Evolutionary conservation across 345 rosid species (phyloP).

Genomic region (Mangifera indica): DNA sequence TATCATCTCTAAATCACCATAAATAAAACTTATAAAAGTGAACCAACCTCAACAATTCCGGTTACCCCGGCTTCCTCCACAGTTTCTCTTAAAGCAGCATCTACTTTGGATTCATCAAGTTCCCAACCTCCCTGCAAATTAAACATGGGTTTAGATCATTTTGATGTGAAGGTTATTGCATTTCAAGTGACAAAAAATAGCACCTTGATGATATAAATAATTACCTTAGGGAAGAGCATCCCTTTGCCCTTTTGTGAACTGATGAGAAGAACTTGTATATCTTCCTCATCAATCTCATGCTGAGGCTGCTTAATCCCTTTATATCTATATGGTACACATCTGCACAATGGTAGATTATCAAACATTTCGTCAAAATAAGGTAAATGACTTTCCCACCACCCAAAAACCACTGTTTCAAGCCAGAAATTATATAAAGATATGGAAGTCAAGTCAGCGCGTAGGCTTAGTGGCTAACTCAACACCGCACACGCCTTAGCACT

Average conservation of each 20-base stretch:
- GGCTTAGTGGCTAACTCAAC: not conserved
- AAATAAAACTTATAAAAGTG: too few relatives aligned
- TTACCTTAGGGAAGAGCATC: constrained; percentile 56
- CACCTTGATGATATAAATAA: not conserved
- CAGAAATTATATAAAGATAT: too few relatives aligned
- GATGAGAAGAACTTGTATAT: constrained; percentile 51
- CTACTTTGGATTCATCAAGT: constrained; percentile 44
- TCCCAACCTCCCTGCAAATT: constrained; percentile 66
- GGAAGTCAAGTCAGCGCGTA: not conserved
- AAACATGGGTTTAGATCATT: not conserved
- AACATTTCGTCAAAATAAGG: not conserved
- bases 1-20: not conserved
- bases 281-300: constrained; percentile 27
- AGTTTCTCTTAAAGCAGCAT: constrained; percentile 58
- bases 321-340: constrained; percentile 62
- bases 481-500: not conserved
- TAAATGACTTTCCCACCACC: not conserved
- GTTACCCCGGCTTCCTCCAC: constrained; percentile 62
- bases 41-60: constrained; percentile 47
- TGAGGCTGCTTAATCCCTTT: constrained; percentile 11
- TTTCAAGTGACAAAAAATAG: too few relatives aligned
- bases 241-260: constrained; percentile 62
- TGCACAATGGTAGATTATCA: constrained; percentile 19
- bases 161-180: not conserved
- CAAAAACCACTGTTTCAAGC: not conserved